Conservation (phyloP, 495 filamentous ascomycete species). For the Penicillium dipodomyicola region DNA sequence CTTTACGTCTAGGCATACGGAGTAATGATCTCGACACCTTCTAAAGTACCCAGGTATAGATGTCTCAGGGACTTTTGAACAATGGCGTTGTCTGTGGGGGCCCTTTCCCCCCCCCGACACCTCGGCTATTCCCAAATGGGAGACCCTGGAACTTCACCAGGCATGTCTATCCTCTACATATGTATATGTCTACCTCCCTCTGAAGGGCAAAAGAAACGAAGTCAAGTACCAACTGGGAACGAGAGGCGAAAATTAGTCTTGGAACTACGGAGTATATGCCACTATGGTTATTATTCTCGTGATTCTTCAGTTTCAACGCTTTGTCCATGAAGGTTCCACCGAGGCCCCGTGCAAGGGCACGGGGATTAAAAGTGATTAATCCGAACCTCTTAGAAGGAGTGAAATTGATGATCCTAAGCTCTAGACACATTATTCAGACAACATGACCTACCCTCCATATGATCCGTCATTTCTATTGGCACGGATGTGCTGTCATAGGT, state of each 20-base stretch:
- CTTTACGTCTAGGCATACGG: background rate
- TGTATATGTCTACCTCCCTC: no score
- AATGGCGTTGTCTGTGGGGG: slow-evolving; percentile 1
- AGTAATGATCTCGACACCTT: background rate
- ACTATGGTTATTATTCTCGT: background rate
- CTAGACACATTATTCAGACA: background rate
- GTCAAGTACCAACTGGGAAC: no score
- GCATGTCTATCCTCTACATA: background rate
- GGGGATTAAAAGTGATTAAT: background rate
- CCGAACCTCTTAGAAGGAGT: slow-evolving; percentile 2
- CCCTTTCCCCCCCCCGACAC: background rate
- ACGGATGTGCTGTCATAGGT: slow-evolving; percentile 6
- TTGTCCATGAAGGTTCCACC: slow-evolving; percentile 5
- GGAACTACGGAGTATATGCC: background rate
- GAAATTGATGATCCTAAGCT: background rate
- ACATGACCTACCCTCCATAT: background rate
- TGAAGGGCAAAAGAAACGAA: background rate
- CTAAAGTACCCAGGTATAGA: no score
- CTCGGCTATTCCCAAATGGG: background rate
- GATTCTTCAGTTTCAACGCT: background rate
- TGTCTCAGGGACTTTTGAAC: background rate
- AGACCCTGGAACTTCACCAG: background rate
- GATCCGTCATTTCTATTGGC: background rate
- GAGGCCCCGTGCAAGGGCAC: slow-evolving; percentile 3
- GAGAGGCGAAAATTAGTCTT: background rate